Conservation (phyloP, 805 yeast species). For the Ogataea ganodermae region DNA sequence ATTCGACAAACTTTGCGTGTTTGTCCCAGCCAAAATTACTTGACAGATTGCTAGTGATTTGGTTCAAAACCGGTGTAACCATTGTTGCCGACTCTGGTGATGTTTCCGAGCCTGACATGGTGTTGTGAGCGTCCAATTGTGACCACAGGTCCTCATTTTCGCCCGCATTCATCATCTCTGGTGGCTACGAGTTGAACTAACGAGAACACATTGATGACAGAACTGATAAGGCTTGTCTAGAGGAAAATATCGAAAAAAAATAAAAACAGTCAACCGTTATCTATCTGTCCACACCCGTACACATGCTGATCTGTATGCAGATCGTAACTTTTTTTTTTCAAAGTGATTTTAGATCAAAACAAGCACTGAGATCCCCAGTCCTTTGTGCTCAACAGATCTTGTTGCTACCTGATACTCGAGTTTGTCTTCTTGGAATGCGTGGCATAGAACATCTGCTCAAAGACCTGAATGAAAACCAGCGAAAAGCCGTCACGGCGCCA, state of each 20-base stretch:
- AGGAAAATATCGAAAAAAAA: not conserved
- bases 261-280: constrained; percentile 1
- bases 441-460: not conserved
- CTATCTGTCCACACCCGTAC: constrained; percentile 2
- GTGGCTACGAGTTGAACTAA: no score
- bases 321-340: not conserved
- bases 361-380: no score
- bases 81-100: not conserved
- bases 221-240: no score
- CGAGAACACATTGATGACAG: no score
- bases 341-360: not conserved
- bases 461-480: constrained; percentile 43
- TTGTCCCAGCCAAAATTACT: not conserved
- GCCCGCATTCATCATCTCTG: not conserved
- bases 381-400: no score
- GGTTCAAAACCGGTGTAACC: not conserved
- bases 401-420: no score
- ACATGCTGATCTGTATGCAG: not conserved
- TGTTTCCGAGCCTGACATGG: not conserved
- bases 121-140: not conserved
- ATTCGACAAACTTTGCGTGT: not conserved
- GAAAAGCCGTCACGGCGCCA: constrained; percentile 45
- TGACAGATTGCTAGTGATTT: not conserved
- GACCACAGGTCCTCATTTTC: not conserved
- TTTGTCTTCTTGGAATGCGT: not conserved